phyloP scores from a whole-genome alignment of 257 asterid genomes.

The Anisodus acutangulus region DNA sequence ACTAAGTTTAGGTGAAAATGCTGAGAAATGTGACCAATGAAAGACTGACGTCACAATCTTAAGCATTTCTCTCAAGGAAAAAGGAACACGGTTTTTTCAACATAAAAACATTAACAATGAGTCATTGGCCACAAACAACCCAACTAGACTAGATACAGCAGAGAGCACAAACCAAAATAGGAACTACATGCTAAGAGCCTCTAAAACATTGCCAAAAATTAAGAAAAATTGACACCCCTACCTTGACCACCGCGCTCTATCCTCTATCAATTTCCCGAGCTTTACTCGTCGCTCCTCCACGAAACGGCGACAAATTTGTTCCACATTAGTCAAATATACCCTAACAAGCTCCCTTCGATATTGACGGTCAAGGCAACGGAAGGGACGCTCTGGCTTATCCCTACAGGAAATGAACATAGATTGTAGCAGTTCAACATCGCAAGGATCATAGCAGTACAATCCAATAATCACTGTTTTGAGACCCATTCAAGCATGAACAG shows the following conservation, averaged over 20 bases:
- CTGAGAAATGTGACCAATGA: conserved; percentile 2
- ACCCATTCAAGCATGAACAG: conserved; percentile 12
- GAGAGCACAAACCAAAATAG: conserved; percentile 17
- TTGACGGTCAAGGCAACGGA: conserved; percentile 76
- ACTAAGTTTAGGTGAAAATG: conserved; percentile 8
- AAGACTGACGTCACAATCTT: background rate
- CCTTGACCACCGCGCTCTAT: conserved; percentile 51
- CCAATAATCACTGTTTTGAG: conserved; percentile 23
- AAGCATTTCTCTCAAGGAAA: conserved; percentile 23
- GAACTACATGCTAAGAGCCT: background rate
- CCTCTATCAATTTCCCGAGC: conserved; percentile 47
- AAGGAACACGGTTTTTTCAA: conserved; percentile 2
- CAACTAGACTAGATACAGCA: conserved; percentile 10
- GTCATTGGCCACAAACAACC: background rate
- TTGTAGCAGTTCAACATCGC: background rate
- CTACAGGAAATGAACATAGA: conserved; percentile 42
- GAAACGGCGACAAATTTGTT: conserved; percentile 44
- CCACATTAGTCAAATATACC: conserved; percentile 47
- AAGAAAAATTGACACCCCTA: conserved; percentile 24
- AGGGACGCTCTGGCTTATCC: conserved; percentile 73
- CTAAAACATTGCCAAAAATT: background rate
- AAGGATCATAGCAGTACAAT: conserved; percentile 1
- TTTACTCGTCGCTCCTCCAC: conserved; percentile 42
- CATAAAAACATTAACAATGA: background rate
- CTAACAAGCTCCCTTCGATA: conserved; percentile 79